Evolutionary conservation across 2,329 filamentous ascomycete species (phyloP), one percentile per base, ranked within the genome.

Genomic region (Botrytis tulipae): DNA sequence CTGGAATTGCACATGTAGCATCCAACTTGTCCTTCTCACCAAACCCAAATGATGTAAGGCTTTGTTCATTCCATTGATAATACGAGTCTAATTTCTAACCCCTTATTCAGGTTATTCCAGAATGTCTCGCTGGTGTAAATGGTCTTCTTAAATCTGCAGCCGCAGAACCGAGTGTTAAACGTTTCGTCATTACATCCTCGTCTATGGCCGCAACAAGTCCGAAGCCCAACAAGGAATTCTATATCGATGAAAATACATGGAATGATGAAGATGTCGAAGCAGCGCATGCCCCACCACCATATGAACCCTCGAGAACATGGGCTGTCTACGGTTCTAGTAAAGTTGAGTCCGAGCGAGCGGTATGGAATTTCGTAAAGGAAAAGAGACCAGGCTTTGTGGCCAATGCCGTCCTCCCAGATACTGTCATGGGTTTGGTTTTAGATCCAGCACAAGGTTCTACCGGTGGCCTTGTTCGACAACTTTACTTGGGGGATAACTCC

Each of bases 271-370:
- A 78, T 10, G 74, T 82, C 25, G 75, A 81, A 37, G 59, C 68
- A 7, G 83, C 84, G 1, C 83, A 82, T 81, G 80, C 80, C 22
- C 80, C 80, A 3, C 82, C 80, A 4, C 82, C 81, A 0, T 84
- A 83, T 46, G 76, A 75, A 0, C 35, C 42, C 1, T 57, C 63
- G 2, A 71, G 75, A 35, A 63, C n/a, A 1, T 73, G 63, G 67
- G 70, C 77, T 0, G 79, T 81, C 1, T 85, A 85, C 68, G 75
- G 75, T 0, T 83, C 84, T 0, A 84, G 82, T 73, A 85, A 85
- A 73, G 75, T 79, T 1, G 80, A 81, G 46, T 78, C 78, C 0
- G 84, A 85, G 68, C 78, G 81, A 71, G 81, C 78, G 2, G 51
- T 82, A 6, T 85, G 84, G 84, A 81, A 82, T 35, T 85, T 80